phyloP scores from a whole-genome alignment of 2,329 filamentous ascomycete species.

The Cladosporium sp. region DNA sequence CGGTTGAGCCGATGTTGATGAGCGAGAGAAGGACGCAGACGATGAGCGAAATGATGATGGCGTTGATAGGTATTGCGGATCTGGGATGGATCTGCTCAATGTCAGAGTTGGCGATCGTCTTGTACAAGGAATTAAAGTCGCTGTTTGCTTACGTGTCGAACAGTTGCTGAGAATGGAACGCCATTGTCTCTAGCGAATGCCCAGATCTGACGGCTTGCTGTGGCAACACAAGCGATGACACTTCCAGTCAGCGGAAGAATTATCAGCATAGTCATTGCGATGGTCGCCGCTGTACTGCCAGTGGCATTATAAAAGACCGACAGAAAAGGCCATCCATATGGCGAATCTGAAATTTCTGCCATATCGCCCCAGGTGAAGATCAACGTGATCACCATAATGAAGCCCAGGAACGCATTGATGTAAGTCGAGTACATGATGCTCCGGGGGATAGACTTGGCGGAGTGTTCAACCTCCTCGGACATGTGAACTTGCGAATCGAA shows the following conservation, averaged over 20 bases:
- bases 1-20: conserved; percentile 34
- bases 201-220: conserved; percentile 34
- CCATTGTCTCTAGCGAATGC: conserved; percentile 18
- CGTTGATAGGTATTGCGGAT: conserved; percentile 21
- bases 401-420: conserved; percentile 19
- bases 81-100: conserved; percentile 2
- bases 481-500: conserved; percentile 25
- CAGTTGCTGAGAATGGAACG: conserved; percentile 14
- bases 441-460: conserved; percentile 18
- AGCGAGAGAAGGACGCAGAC: conserved; percentile 26
- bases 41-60: conserved; percentile 19
- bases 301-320: conserved; percentile 33
- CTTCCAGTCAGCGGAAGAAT: conserved; percentile 28
- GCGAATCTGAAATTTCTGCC: conserved; percentile 12
- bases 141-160: conserved; percentile 16
- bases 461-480: conserved; percentile 25
- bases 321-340: conserved; percentile 29
- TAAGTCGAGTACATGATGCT: conserved; percentile 19
- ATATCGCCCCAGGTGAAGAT: conserved; percentile 30
- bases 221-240: conserved; percentile 32
- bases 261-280: conserved; percentile 28
- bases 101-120: not conserved
- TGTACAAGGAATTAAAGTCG: not conserved
- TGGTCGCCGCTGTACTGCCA: conserved; percentile 27
- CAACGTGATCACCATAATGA: conserved; percentile 27